Evolutionary conservation across 2,329 filamentous ascomycete species (phyloP).

Genomic region (Didymella pinodella): DNA sequence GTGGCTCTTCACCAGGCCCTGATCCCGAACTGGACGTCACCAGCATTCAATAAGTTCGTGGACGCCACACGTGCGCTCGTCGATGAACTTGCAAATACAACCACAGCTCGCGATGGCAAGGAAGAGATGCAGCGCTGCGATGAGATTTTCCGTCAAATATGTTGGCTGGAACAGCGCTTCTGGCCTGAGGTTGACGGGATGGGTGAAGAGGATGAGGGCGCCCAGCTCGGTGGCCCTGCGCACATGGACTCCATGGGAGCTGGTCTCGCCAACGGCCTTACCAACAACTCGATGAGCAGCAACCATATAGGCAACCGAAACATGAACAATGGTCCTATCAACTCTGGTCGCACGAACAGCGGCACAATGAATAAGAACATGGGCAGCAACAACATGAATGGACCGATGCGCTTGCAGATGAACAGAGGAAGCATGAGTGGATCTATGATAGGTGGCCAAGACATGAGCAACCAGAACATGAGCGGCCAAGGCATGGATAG

Average conservation of each 20-base stretch:
- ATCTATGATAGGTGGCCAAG: conserved; percentile 7
- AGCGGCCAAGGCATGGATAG: conserved; percentile 18
- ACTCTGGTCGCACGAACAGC: conserved; percentile 23
- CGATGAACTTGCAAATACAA: conserved; percentile 59
- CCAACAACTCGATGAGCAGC: conserved; percentile 27
- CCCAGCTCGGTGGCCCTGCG: conserved; percentile 31
- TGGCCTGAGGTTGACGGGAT: conserved; percentile 61
- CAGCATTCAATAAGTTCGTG: conserved; percentile 59
- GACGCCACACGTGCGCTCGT: conserved; percentile 58
- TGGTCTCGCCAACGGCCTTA: conserved; percentile 33
- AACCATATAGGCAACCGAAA: conserved; percentile 9
- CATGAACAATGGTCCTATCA: conserved; percentile 26
- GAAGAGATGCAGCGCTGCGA: conserved; percentile 59
- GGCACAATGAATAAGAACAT: conserved; percentile 25
- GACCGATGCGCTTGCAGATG: conserved; percentile 12
- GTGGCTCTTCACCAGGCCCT: conserved; percentile 59
- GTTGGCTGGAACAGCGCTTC: conserved; percentile 58
- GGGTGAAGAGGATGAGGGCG: conserved; percentile 55
- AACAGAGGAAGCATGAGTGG: conserved; percentile 8
- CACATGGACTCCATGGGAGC: conserved; percentile 29
- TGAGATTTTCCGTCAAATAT: conserved; percentile 57
- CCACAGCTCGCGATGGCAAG: conserved; percentile 56
- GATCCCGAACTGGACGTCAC: conserved; percentile 61
- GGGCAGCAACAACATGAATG: conserved; percentile 23
- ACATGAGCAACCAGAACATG: conserved; percentile 17